A percentile compares a stretch with the other conserved stretches of the same genome.
These are phyloP conservation scores for Fonsecaea multimorphosa DNA, from an alignment of 2,329 filamentous ascomycete genomes.

Conservation along the genomic window DNA sequence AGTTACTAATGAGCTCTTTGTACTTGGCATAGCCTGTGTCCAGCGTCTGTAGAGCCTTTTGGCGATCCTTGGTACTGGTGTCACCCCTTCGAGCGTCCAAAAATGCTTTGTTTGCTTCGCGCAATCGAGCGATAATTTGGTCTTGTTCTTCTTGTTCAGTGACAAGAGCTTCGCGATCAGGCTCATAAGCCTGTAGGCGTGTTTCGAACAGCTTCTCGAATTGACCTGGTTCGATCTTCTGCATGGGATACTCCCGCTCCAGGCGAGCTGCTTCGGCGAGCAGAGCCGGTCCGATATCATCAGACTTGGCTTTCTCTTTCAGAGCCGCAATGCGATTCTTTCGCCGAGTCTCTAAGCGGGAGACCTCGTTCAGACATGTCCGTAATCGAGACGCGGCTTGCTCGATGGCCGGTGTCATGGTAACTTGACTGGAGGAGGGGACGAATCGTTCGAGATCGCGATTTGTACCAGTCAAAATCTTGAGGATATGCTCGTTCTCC, in stretches of 20 bases:
- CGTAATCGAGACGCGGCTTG: constrained; percentile 77
- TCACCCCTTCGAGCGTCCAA: constrained; percentile 73
- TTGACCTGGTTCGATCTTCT: constrained; percentile 82
- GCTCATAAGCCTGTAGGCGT: constrained; percentile 79
- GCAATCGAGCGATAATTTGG: constrained; percentile 69
- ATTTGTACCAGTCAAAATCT: constrained; percentile 78
- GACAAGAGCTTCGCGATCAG: constrained; percentile 72
- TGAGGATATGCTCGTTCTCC: constrained; percentile 75
- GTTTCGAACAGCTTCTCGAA: constrained; percentile 91
- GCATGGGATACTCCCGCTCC: constrained; percentile 84
- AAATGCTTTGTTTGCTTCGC: constrained; percentile 79
- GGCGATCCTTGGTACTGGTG: constrained; percentile 70
- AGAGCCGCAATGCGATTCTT: constrained; percentile 79
- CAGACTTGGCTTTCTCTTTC: constrained; percentile 77
- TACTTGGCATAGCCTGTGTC: constrained; percentile 95
- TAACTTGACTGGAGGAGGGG: constrained; percentile 78
- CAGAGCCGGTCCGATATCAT: constrained; percentile 86
- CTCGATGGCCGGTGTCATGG: constrained; percentile 80
- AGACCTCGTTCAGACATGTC: constrained; percentile 81
- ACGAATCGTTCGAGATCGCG: constrained; percentile 85
- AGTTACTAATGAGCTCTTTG: constrained; percentile 90
- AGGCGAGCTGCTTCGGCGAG: constrained; percentile 81
- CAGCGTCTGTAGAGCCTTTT: constrained; percentile 82
- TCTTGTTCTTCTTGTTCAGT: constrained; percentile 80
- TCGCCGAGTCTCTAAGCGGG: constrained; percentile 79